Evolutionary conservation across 192 early-diverging fungal genomes (phyloP), one percentile per base, ranked within the genome.

Genomic region (Chytriomyces confervae): DNA sequence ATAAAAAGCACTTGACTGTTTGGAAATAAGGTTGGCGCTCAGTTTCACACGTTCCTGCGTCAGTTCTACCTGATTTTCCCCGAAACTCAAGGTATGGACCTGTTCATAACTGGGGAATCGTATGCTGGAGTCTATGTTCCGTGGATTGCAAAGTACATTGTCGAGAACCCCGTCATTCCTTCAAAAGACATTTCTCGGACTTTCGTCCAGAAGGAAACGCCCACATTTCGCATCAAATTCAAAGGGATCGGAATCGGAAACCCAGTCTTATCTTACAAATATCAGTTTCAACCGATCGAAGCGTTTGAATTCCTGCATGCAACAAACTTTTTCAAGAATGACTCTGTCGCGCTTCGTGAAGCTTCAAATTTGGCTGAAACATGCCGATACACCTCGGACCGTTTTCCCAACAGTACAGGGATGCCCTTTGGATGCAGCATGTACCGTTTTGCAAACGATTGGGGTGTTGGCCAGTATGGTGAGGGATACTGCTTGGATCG

Each of bases 101-200:
- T 93, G 53, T 91, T 87, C 72, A 77, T 93, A 16, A 79, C 89
- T 20, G 89, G 84, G 1, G 46, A 77, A 72, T 78, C 48, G 23
- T 62, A 77, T 50, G 76, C 24, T 20, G 23, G 18, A 44, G 20
- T 27, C 20, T 43, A 68, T 23, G 16, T 46, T 48, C 11, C 11
- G 9, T 18, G 27, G 11, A 47, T 68, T 8, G 66, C 24, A 47
- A 43, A 48, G 13, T 48, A 68, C 11, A 68, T 68, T 23, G 47
- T 68, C 47, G 46, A 43, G 13, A 9, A 68, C 13, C 66, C 29
- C 10, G 66, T 68, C 8, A 29, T 68, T 43, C 62, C 62, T 20
- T 64, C 62, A 13, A 36, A 18, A 64, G 62, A 64, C 20, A 0
- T 20, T 64, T 20, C 11, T 64, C 11, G 4, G 11, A 11, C 11